Percentiles rank a stretch among this genome's conserved stretches.
These are phyloP conservation scores for Trichophyton simii DNA, from an alignment of 2,329 filamentous ascomycete species.

Conservation along the genomic window DNA sequence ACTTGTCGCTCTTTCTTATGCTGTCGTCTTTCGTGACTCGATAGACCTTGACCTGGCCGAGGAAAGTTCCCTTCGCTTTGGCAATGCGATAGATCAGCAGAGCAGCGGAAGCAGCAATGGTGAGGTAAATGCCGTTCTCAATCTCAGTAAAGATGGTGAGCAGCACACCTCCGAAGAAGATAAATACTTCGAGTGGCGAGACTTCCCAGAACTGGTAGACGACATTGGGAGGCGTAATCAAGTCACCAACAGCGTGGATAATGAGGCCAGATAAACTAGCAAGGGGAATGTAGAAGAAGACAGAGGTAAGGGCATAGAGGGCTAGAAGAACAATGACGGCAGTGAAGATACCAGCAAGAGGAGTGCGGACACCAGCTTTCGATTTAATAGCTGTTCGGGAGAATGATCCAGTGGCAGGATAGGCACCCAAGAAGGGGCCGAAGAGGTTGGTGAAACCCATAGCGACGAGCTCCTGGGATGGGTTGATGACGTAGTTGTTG, in stretches of 20 bases:
- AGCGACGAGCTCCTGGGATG: constrained; percentile 54
- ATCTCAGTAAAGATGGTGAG: constrained; percentile 41
- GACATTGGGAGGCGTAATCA: constrained; percentile 45
- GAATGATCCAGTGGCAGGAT: constrained; percentile 56
- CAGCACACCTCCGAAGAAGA: constrained; percentile 49
- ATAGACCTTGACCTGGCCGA: constrained; percentile 24
- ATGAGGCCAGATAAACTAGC: constrained; percentile 54
- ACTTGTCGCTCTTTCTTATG: constrained; percentile 5
- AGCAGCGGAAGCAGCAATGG: constrained; percentile 33
- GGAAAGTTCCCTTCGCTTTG: constrained; percentile 37
- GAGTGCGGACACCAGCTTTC: constrained; percentile 49
- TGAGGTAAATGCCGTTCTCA: constrained; percentile 41
- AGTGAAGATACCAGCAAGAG: constrained; percentile 48
- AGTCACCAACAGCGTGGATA: constrained; percentile 51
- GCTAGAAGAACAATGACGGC: constrained; percentile 49
- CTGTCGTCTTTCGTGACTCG: constrained; percentile 14
- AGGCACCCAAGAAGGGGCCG: constrained; percentile 52
- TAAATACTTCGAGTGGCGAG: constrained; percentile 42
- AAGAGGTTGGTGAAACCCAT: constrained; percentile 51
- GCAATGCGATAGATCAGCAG: constrained; percentile 38
- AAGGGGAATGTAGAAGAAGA: constrained; percentile 57
- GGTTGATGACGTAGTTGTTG: constrained; percentile 51
- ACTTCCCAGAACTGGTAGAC: constrained; percentile 55
- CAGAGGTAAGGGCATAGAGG: constrained; percentile 48
- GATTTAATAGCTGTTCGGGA: constrained; percentile 56